These are phyloP conservation scores for Ochromonas danica DNA, from an alignment of 108 stramenopile species.

Conservation along the genomic window DNA sequence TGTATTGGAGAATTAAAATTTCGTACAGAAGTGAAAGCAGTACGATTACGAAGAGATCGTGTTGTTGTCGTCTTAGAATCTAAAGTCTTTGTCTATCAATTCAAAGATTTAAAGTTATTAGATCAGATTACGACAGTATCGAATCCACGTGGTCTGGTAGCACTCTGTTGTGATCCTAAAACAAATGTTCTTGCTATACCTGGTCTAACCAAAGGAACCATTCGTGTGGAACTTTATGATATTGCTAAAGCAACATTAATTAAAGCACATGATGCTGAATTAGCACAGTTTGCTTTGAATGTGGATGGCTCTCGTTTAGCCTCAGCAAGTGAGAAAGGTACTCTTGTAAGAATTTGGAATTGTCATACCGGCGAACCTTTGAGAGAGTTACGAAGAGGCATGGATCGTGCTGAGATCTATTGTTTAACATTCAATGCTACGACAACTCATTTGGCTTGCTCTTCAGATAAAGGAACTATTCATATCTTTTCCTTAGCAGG, in stretches of 20 bases:
- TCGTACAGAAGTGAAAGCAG: conserved; percentile 79
- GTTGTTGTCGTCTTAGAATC: conserved; percentile 89
- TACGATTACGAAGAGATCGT: conserved; percentile 85
- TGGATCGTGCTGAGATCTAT: conserved; percentile 82
- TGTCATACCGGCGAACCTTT: conserved; percentile 61
- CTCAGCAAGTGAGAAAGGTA: conserved; percentile 87
- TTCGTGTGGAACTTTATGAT: conserved; percentile 92
- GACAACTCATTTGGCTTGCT: conserved; percentile 78
- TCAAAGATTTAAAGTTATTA: conserved; percentile 80
- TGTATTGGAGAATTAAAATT: conserved; percentile 86
- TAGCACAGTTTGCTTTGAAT: conserved; percentile 74
- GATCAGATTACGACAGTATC: conserved; percentile 88
- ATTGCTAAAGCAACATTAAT: conserved; percentile 78
- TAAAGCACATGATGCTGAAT: conserved; percentile 86
- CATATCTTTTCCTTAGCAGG: conserved; percentile 75
- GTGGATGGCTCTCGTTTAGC: conserved; percentile 80
- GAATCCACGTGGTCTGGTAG: conserved; percentile 80
- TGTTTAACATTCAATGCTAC: conserved; percentile 82
- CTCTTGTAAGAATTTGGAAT: conserved; percentile 77
- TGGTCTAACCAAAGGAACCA: conserved; percentile 74
- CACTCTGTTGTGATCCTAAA: conserved; percentile 70
- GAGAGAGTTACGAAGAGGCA: conserved; percentile 88
- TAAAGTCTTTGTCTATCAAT: conserved; percentile 82
- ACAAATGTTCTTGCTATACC: conserved; percentile 94
- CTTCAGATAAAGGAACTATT: conserved; percentile 89